Percentiles rank a stretch among this genome's conserved stretches.
phyloP scores from a whole-genome alignment of 345 rosid genomes.

The Microcos paniculata region DNA sequence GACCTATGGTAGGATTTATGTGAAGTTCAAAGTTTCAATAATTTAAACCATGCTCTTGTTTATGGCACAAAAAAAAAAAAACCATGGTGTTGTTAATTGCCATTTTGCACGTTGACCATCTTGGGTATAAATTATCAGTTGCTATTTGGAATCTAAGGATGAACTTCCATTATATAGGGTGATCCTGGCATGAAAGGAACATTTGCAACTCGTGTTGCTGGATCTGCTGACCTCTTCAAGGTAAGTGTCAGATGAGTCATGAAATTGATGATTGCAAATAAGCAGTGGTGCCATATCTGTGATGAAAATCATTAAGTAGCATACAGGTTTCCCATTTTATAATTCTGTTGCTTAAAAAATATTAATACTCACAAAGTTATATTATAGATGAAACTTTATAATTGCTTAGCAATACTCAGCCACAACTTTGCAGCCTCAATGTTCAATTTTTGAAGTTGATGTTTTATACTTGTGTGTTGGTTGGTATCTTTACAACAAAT shows the following conservation, averaged over 20 bases:
- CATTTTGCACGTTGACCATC: neutral
- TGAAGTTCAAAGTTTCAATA: too few species aligned
- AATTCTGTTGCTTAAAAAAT: neutral
- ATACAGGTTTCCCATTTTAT: neutral
- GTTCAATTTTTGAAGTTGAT: neutral
- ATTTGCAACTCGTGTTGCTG: slow-evolving; percentile 86
- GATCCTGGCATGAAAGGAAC: slow-evolving; percentile 90
- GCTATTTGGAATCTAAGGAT: neutral
- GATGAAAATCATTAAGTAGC: neutral
- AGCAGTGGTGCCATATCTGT: neutral
- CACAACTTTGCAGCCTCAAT: neutral
- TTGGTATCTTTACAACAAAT: neutral
- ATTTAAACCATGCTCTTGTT: too few species aligned
- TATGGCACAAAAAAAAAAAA: too few species aligned
- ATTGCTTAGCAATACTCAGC: neutral
- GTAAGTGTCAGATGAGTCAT: slow-evolving; percentile 37
- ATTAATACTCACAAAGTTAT: neutral
- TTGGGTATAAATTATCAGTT: slow-evolving; percentile 1
- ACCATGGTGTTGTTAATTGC: neutral
- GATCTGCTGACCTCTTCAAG: slow-evolving; percentile 81
- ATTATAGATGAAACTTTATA: neutral
- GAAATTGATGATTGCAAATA: neutral
- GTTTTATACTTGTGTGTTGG: neutral
- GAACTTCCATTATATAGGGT: slow-evolving; percentile 46
- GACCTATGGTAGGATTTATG: neutral